Base-by-base conservation (phyloP, 345 rosid genomes). In the Lepidium aucheri region DNA sequence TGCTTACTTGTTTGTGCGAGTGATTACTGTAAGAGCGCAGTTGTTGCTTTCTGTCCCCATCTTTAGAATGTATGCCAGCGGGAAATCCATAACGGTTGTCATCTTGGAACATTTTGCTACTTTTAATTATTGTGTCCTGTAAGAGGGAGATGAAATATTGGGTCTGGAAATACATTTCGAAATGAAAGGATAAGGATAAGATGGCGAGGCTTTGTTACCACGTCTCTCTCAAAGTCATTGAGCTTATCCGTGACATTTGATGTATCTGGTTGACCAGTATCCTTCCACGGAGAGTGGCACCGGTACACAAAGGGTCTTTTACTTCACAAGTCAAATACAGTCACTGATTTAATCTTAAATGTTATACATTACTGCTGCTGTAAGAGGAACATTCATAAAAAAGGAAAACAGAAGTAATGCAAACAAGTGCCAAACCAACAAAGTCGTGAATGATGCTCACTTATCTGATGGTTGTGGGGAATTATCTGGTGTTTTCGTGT, bases 381-480 rank as follows among this genome's bases (percentile, higher is more conserved):
- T 54, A 45, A 53, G 32, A 43, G 30, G 11, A 66, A 58, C 4
- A 42, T 40, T 41, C 12, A 57, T 18, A 50, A 47, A 63, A 63
- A 63, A 18, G 33, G 35, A n/a, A 24, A 34, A 36, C 15, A 45
- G 58, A 8, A 24, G 61, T 13, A 12, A 20, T 13, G 46, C 16
- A 30, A 14, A 32, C 12, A 53, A 60, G 44, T 15, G 45, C 15
- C 44, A 66, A 30, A 51, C 4, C 47, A 35, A 50, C 39, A 41
- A 43, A 43, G 34, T 30, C 4, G 35, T 33, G 54, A 54, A 63
- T 44, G 61, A 57, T 53, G 30, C 32, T 77, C 70, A 86, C 97
- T 91, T 82, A 78, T 42, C 67, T 68, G 73, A 63, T 74, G 72
- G 80, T 34, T 39, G 82, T 16, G 88, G 96, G 53, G 94, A 85